These are phyloP conservation scores for Pythium oligandrum DNA, from an alignment of 352 stramenopile genomes.

Conservation along the genomic window DNA sequence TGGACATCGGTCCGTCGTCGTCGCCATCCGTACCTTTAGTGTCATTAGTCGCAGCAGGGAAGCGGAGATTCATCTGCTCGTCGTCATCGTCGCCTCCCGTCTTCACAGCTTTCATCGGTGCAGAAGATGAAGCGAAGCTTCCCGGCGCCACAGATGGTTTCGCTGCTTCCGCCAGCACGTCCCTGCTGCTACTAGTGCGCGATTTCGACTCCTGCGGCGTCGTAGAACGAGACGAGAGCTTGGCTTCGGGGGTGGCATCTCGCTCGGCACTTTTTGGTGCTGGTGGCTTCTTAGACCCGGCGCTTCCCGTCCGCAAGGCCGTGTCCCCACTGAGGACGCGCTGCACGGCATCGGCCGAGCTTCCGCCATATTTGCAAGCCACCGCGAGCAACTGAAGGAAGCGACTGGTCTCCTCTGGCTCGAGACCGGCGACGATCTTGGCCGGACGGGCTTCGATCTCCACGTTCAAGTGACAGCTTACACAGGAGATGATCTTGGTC, in stretches of 20 bases:
- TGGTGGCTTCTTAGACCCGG: slow-evolving; percentile 27
- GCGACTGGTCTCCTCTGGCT: slow-evolving; percentile 92
- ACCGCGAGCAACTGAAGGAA: slow-evolving; percentile 90
- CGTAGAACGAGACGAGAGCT: slow-evolving; percentile 47
- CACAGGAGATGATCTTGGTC: slow-evolving; percentile 86
- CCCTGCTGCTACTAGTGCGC: slow-evolving; percentile 35
- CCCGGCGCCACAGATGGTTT: slow-evolving; percentile 21
- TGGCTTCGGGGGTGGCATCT: slow-evolving; percentile 48
- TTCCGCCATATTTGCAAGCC: slow-evolving; percentile 52
- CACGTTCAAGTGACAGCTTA: slow-evolving; percentile 85
- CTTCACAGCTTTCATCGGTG: slow-evolving; percentile 52
- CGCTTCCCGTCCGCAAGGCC: slow-evolving; percentile 26
- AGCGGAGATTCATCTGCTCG: slow-evolving; percentile 34
- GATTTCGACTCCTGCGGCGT: slow-evolving; percentile 55
- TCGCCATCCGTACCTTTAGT: slow-evolving; percentile 28
- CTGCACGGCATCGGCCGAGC: slow-evolving; percentile 61
- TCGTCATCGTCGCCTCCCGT: slow-evolving; percentile 49
- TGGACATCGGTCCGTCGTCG: slow-evolving; percentile 9
- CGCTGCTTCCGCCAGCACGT: slow-evolving; percentile 13
- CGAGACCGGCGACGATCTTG: slow-evolving; percentile 92
- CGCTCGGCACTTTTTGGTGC: slow-evolving; percentile 23
- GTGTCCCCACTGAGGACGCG: slow-evolving; percentile 64
- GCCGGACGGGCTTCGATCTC: slow-evolving; percentile 66
- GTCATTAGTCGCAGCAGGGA: slow-evolving; percentile 34
- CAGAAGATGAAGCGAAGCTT: slow-evolving; percentile 28